Evolutionary conservation across 208 protist genomes (phyloP).

Genomic region (Acanthamoeba quina): DNA sequence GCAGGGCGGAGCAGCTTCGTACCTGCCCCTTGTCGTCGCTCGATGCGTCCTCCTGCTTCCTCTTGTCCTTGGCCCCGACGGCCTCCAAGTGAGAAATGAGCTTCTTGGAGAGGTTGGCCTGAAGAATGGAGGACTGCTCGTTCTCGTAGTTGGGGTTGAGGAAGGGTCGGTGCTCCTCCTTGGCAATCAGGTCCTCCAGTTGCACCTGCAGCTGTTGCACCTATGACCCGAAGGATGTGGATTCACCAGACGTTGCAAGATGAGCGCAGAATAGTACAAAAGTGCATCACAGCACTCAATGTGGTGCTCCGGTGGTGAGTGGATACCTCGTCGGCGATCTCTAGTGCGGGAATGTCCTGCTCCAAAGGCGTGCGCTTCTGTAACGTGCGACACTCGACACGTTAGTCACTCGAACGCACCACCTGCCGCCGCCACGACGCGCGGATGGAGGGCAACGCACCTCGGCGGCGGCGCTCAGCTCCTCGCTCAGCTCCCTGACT

Average conservation of each 20-base stretch:
- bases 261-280: not conserved
- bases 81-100: slow-evolving; percentile 25
- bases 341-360: slow-evolving; percentile 66
- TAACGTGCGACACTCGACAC: not conserved
- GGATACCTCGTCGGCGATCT: slow-evolving; percentile 37
- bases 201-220: slow-evolving; percentile 59
- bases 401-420: not conserved
- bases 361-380: slow-evolving; percentile 64
- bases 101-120: slow-evolving; percentile 65
- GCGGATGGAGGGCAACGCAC: not conserved
- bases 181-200: slow-evolving; percentile 30
- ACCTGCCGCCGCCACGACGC: not conserved
- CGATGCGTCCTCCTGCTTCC: not conserved
- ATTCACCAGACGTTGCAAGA: not conserved
- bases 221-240: not conserved
- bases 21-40: slow-evolving; percentile 1
- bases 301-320: not conserved
- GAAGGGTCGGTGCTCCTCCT: slow-evolving; percentile 64
- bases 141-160: slow-evolving; percentile 69
- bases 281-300: not conserved
- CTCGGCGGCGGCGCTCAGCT: slow-evolving; percentile 18
- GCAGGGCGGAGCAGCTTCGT: not conserved
- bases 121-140: slow-evolving; percentile 40
- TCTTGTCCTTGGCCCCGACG: not conserved
- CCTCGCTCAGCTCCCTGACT: slow-evolving; percentile 69